Percentiles rank a stretch among this genome's conserved stretches.
phyloP scores from a whole-genome alignment of 1,284 basidiomycete genomes.

The Singerocomus inundabilis region DNA sequence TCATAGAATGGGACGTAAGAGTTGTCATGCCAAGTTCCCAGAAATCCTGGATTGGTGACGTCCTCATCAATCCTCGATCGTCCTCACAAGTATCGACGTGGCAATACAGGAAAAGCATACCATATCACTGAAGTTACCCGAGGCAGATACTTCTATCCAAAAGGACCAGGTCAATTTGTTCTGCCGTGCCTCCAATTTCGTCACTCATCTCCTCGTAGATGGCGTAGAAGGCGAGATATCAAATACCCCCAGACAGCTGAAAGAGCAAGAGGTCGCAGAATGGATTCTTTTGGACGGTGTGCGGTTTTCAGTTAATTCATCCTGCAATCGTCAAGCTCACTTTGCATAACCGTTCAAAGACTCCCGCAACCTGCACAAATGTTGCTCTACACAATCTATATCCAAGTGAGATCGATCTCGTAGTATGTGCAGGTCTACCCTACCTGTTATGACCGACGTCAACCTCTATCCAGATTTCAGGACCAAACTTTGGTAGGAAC shows the following conservation, averaged over 20 bases:
- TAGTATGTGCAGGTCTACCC: slow-evolving; percentile 45
- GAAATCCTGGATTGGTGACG: slow-evolving; percentile 81
- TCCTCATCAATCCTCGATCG: slow-evolving; percentile 2
- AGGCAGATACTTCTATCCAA: slow-evolving; percentile 83
- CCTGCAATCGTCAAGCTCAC: slow-evolving; percentile 7
- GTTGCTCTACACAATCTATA: slow-evolving; percentile 87
- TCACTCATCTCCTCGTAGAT: slow-evolving; percentile 40
- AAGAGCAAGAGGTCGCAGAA: slow-evolving; percentile 76
- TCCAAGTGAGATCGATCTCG: slow-evolving; percentile 80
- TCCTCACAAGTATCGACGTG: slow-evolving; percentile 3
- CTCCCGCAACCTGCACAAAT: slow-evolving; percentile 88
- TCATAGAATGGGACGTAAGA: slow-evolving; percentile 82
- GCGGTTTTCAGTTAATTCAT: slow-evolving; percentile 25
- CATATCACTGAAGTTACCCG: slow-evolving; percentile 77
- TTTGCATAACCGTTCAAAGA: slow-evolving; percentile 46
- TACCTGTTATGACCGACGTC: neutral
- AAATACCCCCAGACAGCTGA: slow-evolving; percentile 58
- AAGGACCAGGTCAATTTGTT: slow-evolving; percentile 44
- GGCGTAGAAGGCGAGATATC: slow-evolving; percentile 69
- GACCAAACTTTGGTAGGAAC: slow-evolving; percentile 79
- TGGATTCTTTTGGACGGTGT: slow-evolving; percentile 90
- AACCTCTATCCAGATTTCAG: slow-evolving; percentile 56
- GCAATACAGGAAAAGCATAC: slow-evolving; percentile 69
- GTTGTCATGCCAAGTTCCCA: slow-evolving; percentile 88
- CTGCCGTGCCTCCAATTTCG: neutral